Percentiles rank a stretch among this genome's conserved stretches.
Conservation (phyloP, 805 yeast genomes). For the Torulaspora gathmanii region DNA sequence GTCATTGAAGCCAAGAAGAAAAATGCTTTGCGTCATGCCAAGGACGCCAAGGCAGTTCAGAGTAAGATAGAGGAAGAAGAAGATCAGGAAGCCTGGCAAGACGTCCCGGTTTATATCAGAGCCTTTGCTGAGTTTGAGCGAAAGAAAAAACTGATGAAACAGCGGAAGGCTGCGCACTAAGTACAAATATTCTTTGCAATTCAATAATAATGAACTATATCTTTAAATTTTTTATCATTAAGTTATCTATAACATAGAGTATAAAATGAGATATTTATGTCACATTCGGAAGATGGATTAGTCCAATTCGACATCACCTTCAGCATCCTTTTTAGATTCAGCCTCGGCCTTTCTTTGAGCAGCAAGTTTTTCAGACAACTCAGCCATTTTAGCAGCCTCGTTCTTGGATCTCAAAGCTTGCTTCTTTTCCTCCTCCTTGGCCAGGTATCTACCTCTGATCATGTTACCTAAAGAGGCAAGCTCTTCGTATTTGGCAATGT, state of each 20-base stretch:
- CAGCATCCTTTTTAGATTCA: conserved; percentile 30
- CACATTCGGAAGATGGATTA: background rate
- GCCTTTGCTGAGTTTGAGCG: conserved; percentile 84
- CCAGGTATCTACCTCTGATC: conserved; percentile 89
- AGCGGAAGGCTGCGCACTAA: conserved; percentile 14
- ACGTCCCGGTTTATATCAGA: conserved; percentile 68
- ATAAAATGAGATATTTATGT: background rate
- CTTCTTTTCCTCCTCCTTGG: conserved; percentile 92
- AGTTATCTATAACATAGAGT: conserved; percentile 12
- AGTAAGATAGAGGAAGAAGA: conserved; percentile 13
- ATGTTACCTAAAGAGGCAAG: conserved; percentile 91
- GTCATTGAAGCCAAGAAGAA: conserved; percentile 33
- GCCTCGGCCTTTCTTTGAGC: conserved; percentile 63
- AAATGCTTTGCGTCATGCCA: conserved; percentile 11
- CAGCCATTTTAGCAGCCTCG: conserved; percentile 81
- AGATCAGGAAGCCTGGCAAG: conserved; percentile 47
- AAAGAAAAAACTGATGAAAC: conserved; percentile 42
- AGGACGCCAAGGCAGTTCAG: conserved; percentile 9
- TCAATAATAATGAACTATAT: conserved; percentile 1
- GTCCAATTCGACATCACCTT: conserved; percentile 39
- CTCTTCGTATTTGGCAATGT: conserved; percentile 97
- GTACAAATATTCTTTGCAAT: conserved; percentile 2
- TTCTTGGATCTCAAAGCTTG: conserved; percentile 81
- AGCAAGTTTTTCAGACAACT: conserved; percentile 76
- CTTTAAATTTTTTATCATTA: conserved; percentile 11